Base-by-base conservation (phyloP, 2,329 filamentous ascomycete genomes). In the Herpotrichia juniperi region DNA sequence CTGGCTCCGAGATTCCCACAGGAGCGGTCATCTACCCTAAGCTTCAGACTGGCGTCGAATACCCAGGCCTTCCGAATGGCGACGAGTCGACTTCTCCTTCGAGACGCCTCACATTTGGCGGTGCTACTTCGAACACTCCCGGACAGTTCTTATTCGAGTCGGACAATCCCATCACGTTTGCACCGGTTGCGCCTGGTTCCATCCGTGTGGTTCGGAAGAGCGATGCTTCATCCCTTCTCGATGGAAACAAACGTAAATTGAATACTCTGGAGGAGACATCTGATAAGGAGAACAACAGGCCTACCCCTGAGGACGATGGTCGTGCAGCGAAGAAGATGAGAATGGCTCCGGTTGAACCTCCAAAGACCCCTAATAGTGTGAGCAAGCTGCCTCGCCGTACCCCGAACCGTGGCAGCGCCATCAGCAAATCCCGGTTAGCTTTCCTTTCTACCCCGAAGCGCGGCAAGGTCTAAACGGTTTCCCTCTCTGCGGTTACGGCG, bases 141-240 rank as follows among this genome's bases (percentile, higher is more conserved):
- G 70, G 71, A 21, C 70, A 77, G 49, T 82, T 82, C 63, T 81
- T 78, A 4, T 80, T 82, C 72, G 69, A 78, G 54, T 75, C 78
- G 22, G 74, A 73, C 53, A 73, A 74, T 46, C 64, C 69, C 17
- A 76, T 81, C 56, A 69, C 72, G 21, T 81, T 81, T 51, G 74
- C 71, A 12, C 67, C 73, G 6, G 65, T 71, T 5, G 67, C 72
- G 6, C 67, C 67, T 19, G 64, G 69, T 24, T 73, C 68, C 6
- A 77, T 77, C 51, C 73, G 76, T 25, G 71, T 75, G 48, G 79
- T 80, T 19, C 71, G 77, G 32, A 74, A 74, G 61, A 78, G 79
- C 55, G 74, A 78, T 48, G 70, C 70, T 12, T 64, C 67, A 7
- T 66, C 67, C 12, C 45, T 63, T 16, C 50, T 55, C 22, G 62